These are phyloP conservation scores for Aspergillus sergii DNA, from an alignment of 2,329 filamentous ascomycete genomes.

Conservation along the genomic window DNA sequence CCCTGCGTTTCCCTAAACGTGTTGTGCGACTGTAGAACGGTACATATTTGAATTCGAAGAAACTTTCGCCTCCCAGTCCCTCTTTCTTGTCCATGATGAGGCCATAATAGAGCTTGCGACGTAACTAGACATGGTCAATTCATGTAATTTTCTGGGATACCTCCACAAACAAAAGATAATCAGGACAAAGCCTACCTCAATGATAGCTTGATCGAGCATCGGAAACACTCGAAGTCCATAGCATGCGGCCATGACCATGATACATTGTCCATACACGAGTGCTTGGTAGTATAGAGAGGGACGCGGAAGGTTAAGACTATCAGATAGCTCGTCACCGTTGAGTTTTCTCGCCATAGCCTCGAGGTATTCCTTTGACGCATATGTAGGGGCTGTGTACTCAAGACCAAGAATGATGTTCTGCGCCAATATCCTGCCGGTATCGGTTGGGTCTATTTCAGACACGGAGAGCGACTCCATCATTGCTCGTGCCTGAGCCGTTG, in stretches of 20 bases:
- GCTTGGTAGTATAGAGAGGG: conserved; percentile 61
- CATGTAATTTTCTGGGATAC: neutral
- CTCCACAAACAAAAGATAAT: neutral
- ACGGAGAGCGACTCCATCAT: conserved; percentile 70
- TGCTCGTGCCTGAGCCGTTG: conserved; percentile 57
- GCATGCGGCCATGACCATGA: conserved; percentile 61
- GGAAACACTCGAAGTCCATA: conserved; percentile 53
- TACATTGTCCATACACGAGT: conserved; percentile 65
- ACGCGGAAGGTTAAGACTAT: conserved; percentile 60
- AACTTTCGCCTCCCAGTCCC: conserved; percentile 64
- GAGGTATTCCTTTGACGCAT: conserved; percentile 67
- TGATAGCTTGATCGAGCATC: conserved; percentile 55
- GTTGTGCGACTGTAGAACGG: conserved; percentile 31
- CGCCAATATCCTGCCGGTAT: conserved; percentile 65
- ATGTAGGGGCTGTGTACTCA: conserved; percentile 66
- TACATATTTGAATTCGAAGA: conserved; percentile 70
- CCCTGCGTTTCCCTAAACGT: conserved; percentile 27
- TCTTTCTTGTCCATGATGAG: conserved; percentile 66
- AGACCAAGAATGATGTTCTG: conserved; percentile 75
- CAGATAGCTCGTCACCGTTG: conserved; percentile 66
- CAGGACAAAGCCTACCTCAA: conserved; percentile 42
- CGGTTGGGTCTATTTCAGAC: conserved; percentile 67
- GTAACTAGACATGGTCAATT: conserved; percentile 24
- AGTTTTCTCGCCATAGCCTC: conserved; percentile 69
- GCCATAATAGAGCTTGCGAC: conserved; percentile 59